These are phyloP conservation scores for Trematosphaeria pertusa DNA, from an alignment of 2,329 filamentous ascomycete species.

Conservation along the genomic window DNA sequence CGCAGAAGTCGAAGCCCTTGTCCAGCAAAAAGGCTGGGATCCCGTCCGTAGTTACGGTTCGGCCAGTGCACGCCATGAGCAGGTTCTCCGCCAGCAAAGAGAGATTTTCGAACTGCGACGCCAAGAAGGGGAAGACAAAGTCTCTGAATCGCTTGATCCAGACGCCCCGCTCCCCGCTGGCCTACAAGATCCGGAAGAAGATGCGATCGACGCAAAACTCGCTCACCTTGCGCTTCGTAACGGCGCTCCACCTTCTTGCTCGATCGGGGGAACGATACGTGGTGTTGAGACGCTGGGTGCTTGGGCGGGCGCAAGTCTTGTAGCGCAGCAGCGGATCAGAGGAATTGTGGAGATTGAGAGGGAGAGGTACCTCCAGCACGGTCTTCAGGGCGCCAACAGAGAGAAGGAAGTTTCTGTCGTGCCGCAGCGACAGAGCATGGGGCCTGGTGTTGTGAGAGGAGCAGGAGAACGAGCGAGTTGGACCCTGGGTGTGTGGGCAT, in stretches of 20 bases:
- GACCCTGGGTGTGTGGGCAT: slow-evolving; percentile 50
- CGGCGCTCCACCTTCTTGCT: slow-evolving; percentile 40
- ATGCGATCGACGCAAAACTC: slow-evolving; percentile 67
- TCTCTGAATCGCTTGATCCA: slow-evolving; percentile 27
- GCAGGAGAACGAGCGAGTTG: slow-evolving; percentile 46
- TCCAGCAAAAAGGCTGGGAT: slow-evolving; percentile 77
- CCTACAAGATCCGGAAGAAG: slow-evolving; percentile 57
- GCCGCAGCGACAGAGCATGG: slow-evolving; percentile 69
- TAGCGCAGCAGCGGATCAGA: slow-evolving; percentile 71
- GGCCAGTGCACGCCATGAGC: slow-evolving; percentile 49
- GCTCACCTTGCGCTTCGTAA: slow-evolving; percentile 56
- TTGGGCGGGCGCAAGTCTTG: slow-evolving; percentile 76
- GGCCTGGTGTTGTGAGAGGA: slow-evolving; percentile 52
- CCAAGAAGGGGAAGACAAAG: slow-evolving; percentile 32
- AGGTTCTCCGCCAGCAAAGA: slow-evolving; percentile 28
- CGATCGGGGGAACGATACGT: slow-evolving; percentile 66
- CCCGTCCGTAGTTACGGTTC: slow-evolving; percentile 74
- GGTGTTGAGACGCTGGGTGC: slow-evolving; percentile 73
- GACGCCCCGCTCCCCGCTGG: slow-evolving; percentile 42
- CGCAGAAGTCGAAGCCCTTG: slow-evolving; percentile 72
- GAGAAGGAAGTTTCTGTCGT: slow-evolving; percentile 65
- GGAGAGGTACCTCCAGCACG: slow-evolving; percentile 74
- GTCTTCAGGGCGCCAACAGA: slow-evolving; percentile 66
- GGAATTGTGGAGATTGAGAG: slow-evolving; percentile 74
- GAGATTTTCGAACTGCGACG: slow-evolving; percentile 28